Evolutionary conservation across 257 asterid species (phyloP).

Genomic region (Cinchona pubescens): DNA sequence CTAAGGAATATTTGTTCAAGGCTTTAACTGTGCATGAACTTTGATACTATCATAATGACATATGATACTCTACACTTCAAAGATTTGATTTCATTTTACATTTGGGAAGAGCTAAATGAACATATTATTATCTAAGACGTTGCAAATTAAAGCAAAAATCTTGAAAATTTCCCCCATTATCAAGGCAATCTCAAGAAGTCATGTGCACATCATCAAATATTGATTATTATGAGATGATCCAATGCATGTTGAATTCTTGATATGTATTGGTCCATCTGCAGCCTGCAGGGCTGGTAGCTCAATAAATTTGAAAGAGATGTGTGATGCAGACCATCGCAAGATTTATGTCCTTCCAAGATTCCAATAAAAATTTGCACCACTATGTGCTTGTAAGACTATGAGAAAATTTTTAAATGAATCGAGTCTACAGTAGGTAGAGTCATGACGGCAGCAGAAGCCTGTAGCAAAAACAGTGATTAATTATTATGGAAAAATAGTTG

Average conservation of each 20-base stretch:
- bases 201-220: background rate
- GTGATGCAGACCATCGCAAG: background rate
- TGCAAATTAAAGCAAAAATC: background rate
- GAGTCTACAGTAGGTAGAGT: too few species aligned
- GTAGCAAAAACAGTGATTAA: background rate
- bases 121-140: background rate
- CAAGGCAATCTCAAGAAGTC: background rate
- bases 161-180: background rate
- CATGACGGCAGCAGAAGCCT: background rate
- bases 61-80: background rate
- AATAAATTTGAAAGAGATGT: constrained; percentile 4
- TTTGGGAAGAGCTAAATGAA: background rate
- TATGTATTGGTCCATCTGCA: background rate
- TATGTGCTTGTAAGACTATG: background rate
- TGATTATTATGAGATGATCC: background rate
- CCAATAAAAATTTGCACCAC: background rate
- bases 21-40: background rate
- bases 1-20: background rate
- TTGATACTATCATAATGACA: background rate
- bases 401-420: background rate
- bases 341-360: background rate
- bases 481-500: background rate
- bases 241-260: background rate
- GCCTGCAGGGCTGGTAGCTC: too few species aligned
- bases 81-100: background rate